Conservation (phyloP, 202 grass and related monocot species). For the Saccharum hybrid region DNA sequence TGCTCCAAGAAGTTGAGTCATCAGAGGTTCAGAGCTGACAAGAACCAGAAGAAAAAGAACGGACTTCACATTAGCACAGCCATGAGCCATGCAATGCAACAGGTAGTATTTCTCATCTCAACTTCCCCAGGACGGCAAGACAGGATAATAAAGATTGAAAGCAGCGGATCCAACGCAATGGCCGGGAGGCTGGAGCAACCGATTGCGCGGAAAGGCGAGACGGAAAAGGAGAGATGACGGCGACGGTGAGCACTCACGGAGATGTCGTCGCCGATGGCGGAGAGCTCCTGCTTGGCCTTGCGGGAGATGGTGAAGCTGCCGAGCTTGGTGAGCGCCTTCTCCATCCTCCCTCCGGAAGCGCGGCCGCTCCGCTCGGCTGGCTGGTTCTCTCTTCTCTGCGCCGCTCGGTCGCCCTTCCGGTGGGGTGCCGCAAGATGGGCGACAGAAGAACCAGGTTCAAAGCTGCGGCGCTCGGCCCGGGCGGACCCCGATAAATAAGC, state of each 20-base stretch:
- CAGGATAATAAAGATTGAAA: not conserved
- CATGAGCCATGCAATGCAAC: not conserved
- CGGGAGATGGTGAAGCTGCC: slow-evolving; percentile 87
- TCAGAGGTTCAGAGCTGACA: not conserved
- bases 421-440: slow-evolving; percentile 40
- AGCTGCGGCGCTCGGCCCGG: not conserved
- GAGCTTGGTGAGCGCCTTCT: slow-evolving; percentile 94
- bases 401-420: not conserved
- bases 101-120: not conserved
- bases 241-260: slow-evolving; percentile 55
- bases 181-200: not conserved
- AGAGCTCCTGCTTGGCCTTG: slow-evolving; percentile 97
- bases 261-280: slow-evolving; percentile 89
- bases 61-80: not conserved
- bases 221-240: not conserved
- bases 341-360: slow-evolving; percentile 50
- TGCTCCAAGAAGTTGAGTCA: not conserved
- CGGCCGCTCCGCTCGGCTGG: not conserved
- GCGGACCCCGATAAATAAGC: slow-evolving; percentile 18
- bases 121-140: not conserved
- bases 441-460: slow-evolving; percentile 39
- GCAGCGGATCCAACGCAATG: slow-evolving; percentile 12
- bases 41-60: not conserved
- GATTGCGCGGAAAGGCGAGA: not conserved
- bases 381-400: not conserved